These are phyloP conservation scores for Globisporangium takayamanum DNA, from an alignment of 352 stramenopile genomes.

Conservation along the genomic window DNA sequence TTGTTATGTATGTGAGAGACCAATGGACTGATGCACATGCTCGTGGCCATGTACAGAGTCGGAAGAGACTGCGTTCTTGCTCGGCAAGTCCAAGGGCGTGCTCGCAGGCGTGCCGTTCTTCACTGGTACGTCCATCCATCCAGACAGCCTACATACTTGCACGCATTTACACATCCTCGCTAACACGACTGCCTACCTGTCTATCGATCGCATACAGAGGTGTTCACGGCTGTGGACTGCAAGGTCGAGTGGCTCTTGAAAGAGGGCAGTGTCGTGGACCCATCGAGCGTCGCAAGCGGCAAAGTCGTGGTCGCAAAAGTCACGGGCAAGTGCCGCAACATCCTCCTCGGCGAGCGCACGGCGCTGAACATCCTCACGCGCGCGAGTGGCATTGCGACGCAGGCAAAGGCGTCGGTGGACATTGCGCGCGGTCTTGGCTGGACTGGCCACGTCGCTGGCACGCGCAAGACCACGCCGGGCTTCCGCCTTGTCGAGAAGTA, in stretches of 20 bases:
- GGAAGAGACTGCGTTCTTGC: slow-evolving; percentile 76
- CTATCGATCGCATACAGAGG: slow-evolving; percentile 35
- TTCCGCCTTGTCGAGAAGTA: slow-evolving; percentile 99
- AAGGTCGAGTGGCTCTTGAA: slow-evolving; percentile 87
- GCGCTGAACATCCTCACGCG: slow-evolving; percentile 96
- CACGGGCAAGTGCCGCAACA: slow-evolving; percentile 89
- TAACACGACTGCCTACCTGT: neutral
- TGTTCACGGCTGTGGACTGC: slow-evolving; percentile 91
- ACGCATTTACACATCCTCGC: neutral
- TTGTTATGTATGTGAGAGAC: neutral
- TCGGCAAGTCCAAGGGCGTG: slow-evolving; percentile 93
- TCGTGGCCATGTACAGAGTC: slow-evolving; percentile 29
- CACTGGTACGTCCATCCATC: slow-evolving; percentile 22
- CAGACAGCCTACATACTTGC: neutral
- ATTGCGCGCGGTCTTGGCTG: slow-evolving; percentile 68
- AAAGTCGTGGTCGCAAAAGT: slow-evolving; percentile 93
- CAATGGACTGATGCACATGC: neutral
- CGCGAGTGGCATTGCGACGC: slow-evolving; percentile 94
- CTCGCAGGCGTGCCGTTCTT: slow-evolving; percentile 96
- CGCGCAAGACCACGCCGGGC: slow-evolving; percentile 97
- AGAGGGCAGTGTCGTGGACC: slow-evolving; percentile 58
- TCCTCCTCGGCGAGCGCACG: slow-evolving; percentile 95
- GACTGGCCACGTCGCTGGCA: slow-evolving; percentile 94
- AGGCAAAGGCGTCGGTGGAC: slow-evolving; percentile 58
- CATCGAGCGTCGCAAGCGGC: slow-evolving; percentile 28